Conservation (phyloP, 352 stramenopile species). For the Aphanomyces cochlioides region DNA sequence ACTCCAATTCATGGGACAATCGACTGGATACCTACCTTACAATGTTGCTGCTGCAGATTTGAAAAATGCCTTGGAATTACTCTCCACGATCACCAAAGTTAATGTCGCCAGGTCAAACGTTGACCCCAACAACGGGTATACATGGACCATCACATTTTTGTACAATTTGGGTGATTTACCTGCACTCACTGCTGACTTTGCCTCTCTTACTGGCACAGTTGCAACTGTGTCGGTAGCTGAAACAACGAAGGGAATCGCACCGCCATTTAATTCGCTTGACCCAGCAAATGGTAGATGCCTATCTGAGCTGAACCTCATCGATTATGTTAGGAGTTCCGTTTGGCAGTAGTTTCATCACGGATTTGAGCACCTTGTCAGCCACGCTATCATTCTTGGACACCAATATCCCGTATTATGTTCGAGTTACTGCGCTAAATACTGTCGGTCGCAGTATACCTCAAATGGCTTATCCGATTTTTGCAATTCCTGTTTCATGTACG, state of each 20-base stretch:
- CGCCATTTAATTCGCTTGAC: constrained; percentile 90
- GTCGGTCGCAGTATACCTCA: constrained; percentile 61
- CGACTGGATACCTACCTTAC: constrained; percentile 88
- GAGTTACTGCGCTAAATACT: constrained; percentile 89
- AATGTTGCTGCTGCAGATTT: constrained; percentile 86
- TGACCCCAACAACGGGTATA: constrained; percentile 90
- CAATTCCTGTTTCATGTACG: constrained; percentile 77
- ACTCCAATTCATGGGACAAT: constrained; percentile 82
- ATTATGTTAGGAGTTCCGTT: constrained; percentile 61
- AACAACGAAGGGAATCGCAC: constrained; percentile 63
- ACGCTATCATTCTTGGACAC: constrained; percentile 86
- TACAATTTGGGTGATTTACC: constrained; percentile 86
- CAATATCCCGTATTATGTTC: constrained; percentile 94
- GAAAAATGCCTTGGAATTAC: constrained; percentile 83
- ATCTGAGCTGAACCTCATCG: neutral
- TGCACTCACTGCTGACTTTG: constrained; percentile 69
- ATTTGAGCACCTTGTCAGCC: constrained; percentile 80
- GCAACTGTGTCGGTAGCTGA: constrained; percentile 77
- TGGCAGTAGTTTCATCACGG: constrained; percentile 82
- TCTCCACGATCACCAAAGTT: constrained; percentile 88
- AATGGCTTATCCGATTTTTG: constrained; percentile 79
- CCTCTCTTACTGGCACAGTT: constrained; percentile 86
- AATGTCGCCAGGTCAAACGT: constrained; percentile 73
- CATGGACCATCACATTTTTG: constrained; percentile 92
- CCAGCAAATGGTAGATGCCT: constrained; percentile 51